phyloP scores from a whole-genome alignment of 2,329 filamentous ascomycete species.

The Botrytis fragariae region DNA sequence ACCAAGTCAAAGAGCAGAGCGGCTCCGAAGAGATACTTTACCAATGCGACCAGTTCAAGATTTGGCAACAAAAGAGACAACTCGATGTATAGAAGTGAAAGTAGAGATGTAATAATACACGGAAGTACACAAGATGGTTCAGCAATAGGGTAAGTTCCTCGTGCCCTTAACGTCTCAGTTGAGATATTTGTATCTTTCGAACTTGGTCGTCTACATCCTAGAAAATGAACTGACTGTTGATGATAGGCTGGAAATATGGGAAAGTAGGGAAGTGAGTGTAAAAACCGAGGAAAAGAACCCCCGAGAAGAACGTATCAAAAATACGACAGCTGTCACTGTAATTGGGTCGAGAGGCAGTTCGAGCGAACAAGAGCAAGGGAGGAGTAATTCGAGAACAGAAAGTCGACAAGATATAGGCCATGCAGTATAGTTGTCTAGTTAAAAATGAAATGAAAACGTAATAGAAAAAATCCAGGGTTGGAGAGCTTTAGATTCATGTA shows the following conservation, averaged over 20 bases:
- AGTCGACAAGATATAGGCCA: not conserved
- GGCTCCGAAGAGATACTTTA: not conserved
- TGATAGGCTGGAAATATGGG: constrained; percentile 15
- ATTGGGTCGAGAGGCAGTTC: not conserved
- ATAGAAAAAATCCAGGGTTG: not conserved
- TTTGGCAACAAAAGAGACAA: constrained; percentile 1
- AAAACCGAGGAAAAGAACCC: not conserved
- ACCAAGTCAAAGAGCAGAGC: not conserved
- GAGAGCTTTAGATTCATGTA: not conserved
- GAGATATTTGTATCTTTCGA: not conserved
- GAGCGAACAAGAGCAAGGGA: not conserved
- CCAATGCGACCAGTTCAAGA: not conserved
- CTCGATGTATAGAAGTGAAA: not conserved
- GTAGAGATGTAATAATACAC: constrained; percentile 2
- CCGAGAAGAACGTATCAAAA: not conserved
- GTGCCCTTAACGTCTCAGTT: not conserved
- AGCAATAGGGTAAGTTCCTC: constrained; percentile 1
- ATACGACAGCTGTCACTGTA: not conserved
- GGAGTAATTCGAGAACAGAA: not conserved
- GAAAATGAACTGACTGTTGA: constrained; percentile 1
- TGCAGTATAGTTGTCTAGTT: not conserved
- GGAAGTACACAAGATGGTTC: not conserved
- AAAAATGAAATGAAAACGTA: not conserved
- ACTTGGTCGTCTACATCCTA: not conserved
- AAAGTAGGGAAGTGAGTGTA: constrained; percentile 15